Percentiles rank a stretch among this genome's conserved stretches.
phyloP scores from a whole-genome alignment of 352 stramenopile species.

The Phytophthora capsici region DNA sequence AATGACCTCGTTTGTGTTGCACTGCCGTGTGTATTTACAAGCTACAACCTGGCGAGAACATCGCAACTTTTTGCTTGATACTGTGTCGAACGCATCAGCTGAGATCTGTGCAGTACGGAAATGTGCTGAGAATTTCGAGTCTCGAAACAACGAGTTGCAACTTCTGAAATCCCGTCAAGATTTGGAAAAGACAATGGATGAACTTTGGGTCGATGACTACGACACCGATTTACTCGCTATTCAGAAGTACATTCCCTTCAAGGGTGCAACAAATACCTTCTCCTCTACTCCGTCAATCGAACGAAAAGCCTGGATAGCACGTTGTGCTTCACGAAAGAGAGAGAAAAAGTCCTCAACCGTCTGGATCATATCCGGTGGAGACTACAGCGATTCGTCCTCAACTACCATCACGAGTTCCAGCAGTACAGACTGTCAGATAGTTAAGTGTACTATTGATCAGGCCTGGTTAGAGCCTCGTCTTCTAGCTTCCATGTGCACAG shows the following conservation, averaged over 20 bases:
- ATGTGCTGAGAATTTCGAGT: slow-evolving; percentile 20
- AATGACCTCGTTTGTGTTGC: slow-evolving; percentile 9
- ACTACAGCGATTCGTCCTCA: slow-evolving; percentile 1
- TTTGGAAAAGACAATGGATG: slow-evolving; percentile 24
- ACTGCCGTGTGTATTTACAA: slow-evolving; percentile 25
- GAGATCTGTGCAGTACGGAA: slow-evolving; percentile 37
- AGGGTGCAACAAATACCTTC: slow-evolving; percentile 23
- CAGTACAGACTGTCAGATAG: slow-evolving; percentile 52
- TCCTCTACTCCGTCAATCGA: slow-evolving; percentile 1
- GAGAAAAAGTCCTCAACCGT: slow-evolving; percentile 51
- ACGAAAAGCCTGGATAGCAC: slow-evolving; percentile 59
- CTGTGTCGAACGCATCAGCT: slow-evolving; percentile 23
- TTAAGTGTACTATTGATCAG: slow-evolving; percentile 57
- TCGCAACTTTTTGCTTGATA: slow-evolving; percentile 15
- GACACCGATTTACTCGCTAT: slow-evolving; percentile 33
- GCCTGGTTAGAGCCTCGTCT: slow-evolving; percentile 60
- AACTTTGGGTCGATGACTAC: slow-evolving; percentile 14
- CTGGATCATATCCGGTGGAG: slow-evolving; percentile 62
- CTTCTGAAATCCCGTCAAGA: slow-evolving; percentile 26
- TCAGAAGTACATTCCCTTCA: slow-evolving; percentile 58
- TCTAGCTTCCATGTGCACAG: slow-evolving; percentile 40
- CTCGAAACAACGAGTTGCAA: slow-evolving; percentile 20
- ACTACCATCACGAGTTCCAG: slow-evolving; percentile 28
- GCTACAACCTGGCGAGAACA: slow-evolving; percentile 22
- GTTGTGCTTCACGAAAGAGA: slow-evolving; percentile 60